Conservation (phyloP, 129 eudicot genomes). For the Pittosporum tobira region DNA sequence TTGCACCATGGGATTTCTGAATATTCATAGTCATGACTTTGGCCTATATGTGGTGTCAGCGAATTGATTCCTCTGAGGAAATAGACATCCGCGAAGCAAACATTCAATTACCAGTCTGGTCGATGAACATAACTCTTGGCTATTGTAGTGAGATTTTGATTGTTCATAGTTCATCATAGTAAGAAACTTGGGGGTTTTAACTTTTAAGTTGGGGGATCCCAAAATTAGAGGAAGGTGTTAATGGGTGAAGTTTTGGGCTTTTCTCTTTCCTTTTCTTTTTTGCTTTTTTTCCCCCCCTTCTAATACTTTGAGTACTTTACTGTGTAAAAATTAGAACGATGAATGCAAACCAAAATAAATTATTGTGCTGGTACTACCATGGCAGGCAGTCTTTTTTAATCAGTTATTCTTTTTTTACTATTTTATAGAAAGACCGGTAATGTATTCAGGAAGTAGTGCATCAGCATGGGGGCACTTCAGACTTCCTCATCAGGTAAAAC, state of each 20-base stretch:
- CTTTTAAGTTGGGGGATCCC: too few relatives aligned
- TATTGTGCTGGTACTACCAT: neutral
- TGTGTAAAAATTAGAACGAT: neutral
- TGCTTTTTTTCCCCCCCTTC: too few relatives aligned
- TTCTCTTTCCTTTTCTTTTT: too few relatives aligned
- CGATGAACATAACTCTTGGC: neutral
- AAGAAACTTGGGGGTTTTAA: too few relatives aligned
- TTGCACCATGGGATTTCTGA: too few relatives aligned
- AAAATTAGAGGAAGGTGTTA: too few relatives aligned
- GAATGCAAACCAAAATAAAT: neutral
- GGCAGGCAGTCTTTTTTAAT: neutral
- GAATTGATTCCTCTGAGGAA: neutral
- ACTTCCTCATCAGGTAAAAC: slow-evolving; percentile 81
- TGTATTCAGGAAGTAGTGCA: slow-evolving; percentile 57
- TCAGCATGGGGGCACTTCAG: slow-evolving; percentile 72
- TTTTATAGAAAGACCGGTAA: slow-evolving; percentile 63
- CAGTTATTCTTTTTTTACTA: neutral
- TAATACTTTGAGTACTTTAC: too few relatives aligned
- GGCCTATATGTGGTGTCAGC: neutral
- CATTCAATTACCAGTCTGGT: neutral
- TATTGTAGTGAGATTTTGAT: too few relatives aligned
- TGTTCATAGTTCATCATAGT: too few relatives aligned
- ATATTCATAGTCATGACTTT: too few relatives aligned
- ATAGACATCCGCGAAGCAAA: neutral
- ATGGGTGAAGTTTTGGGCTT: too few relatives aligned